phyloP scores from a whole-genome alignment of 2,329 filamentous ascomycete genomes.

The Samsoniella hepiali region DNA sequence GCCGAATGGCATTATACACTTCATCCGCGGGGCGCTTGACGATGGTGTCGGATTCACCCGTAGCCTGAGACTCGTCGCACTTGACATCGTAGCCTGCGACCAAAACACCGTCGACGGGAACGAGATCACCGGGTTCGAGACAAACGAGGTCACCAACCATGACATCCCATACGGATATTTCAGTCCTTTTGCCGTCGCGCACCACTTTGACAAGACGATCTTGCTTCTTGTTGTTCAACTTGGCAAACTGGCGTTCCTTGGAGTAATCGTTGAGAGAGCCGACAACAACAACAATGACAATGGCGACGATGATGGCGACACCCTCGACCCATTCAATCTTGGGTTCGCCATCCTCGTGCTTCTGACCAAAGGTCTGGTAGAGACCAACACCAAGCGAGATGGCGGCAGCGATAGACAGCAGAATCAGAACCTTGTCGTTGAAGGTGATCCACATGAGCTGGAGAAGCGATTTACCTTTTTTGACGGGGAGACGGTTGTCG shows the following conservation, averaged over 20 bases:
- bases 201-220: conserved; percentile 70
- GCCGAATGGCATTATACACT: conserved; percentile 60
- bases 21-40: conserved; percentile 66
- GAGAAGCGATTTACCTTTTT: conserved; percentile 70
- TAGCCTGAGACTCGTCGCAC: conserved; percentile 74
- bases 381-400: conserved; percentile 72
- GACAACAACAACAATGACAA: conserved; percentile 72
- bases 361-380: conserved; percentile 67
- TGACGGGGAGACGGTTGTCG: conserved; percentile 70
- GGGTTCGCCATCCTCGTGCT: conserved; percentile 49
- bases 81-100: conserved; percentile 72
- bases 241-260: conserved; percentile 76
- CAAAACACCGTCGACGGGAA: conserved; percentile 70
- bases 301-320: conserved; percentile 78
- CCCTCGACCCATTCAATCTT: conserved; percentile 77
- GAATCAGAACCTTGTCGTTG: conserved; percentile 76
- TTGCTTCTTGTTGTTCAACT: conserved; percentile 75
- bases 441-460: conserved; percentile 79
- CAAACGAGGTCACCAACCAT: conserved; percentile 68
- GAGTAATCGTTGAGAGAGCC: conserved; percentile 77
- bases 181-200: conserved; percentile 66
- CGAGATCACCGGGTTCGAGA: conserved; percentile 71
- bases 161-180: conserved; percentile 67
- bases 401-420: conserved; percentile 66
- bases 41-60: conserved; percentile 75